Percentiles rank a stretch among this genome's conserved stretches.
Conservation (phyloP, 2,329 filamentous ascomycete genomes). For the Falciphora oryzae region DNA sequence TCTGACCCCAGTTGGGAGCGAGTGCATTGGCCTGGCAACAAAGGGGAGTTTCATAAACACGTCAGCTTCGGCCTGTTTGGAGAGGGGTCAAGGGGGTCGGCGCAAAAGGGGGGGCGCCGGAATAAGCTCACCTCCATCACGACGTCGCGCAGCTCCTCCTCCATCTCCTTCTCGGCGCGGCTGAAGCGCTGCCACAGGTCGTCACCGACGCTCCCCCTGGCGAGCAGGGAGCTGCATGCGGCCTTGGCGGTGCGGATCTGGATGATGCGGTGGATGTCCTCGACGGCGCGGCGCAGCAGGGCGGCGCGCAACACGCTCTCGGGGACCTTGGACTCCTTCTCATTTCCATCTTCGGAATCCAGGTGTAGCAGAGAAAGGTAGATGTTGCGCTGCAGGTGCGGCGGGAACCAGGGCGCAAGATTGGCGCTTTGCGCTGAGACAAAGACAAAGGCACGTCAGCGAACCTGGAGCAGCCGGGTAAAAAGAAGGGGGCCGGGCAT, state of each 20-base stretch:
- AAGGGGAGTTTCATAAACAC: background rate
- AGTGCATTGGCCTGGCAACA: slow-evolving; percentile 76
- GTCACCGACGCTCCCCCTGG: slow-evolving; percentile 89
- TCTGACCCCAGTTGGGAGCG: slow-evolving; percentile 81
- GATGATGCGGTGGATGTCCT: slow-evolving; percentile 89
- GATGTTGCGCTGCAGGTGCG: slow-evolving; percentile 86
- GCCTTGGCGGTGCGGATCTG: slow-evolving; percentile 84
- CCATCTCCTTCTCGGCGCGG: slow-evolving; percentile 94
- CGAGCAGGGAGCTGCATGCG: slow-evolving; percentile 74
- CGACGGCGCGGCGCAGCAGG: slow-evolving; percentile 78
- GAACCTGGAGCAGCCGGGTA: background rate
- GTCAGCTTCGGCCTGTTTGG: slow-evolving; percentile 2
- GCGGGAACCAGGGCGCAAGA: slow-evolving; percentile 89
- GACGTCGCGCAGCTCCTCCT: slow-evolving; percentile 90
- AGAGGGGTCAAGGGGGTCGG: background rate
- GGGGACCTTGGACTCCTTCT: slow-evolving; percentile 66
- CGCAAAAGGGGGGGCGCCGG: background rate
- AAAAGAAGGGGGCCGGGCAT: background rate
- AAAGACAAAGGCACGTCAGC: slow-evolving; percentile 3
- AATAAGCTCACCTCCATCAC: slow-evolving; percentile 67
- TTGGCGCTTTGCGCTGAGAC: slow-evolving; percentile 66
- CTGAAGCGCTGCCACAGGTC: slow-evolving; percentile 91
- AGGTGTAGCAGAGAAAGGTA: slow-evolving; percentile 90
- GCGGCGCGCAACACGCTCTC: slow-evolving; percentile 84
- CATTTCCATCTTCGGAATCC: slow-evolving; percentile 44